Base-by-base conservation (phyloP, 768 basidiomycete genomes). In the Suillus alpinus region DNA sequence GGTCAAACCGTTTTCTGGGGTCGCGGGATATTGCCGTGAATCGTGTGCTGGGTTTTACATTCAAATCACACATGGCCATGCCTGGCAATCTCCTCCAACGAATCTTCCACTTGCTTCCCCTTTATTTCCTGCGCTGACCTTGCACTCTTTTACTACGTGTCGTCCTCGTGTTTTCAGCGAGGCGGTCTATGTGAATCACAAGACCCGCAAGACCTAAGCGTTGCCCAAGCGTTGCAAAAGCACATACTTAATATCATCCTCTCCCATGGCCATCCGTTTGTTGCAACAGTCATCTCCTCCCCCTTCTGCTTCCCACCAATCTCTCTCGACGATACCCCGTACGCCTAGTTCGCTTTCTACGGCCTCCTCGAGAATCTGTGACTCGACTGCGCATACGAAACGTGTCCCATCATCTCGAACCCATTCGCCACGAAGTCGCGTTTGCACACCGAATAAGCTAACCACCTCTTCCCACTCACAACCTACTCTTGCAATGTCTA, bases 401-500 rank as follows among this genome's bases (percentile, higher is more conserved):
- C 66, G 37, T 57, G 58, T 41, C 46, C 67, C 58, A 58, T 66
- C 32, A 57, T 67, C 43, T 59, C 63, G 10, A 36, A 62, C 36
- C 62, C 67, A 13, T 40, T 60, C 40, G 57, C 69, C 18, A 62
- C 66, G 53, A 60, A 16, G 67, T 62, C 63, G 60, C 34, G 29
- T 57, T 23, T 60, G 51, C 53, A 56, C 64, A 37, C 32, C 59
- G 46, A 46, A 41, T 51, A 50, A 63, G 31, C 63, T 62, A 4
- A 51, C 50, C 16, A 50, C 63, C 16, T 58, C 63, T n/a, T 29
- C 31, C 12, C 43, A 55, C 6, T 67, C 66, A 49, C 69, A 61
- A 56, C 74, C 76, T n/a, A 75, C 76, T 29, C 70, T 76, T 56
- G 71, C 74, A 63, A 77, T 77, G 75, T 72, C 76, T 31, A 63